Evolutionary conservation across 2,329 filamentous ascomycete genomes (phyloP).

Genomic region (Alternaria dauci): DNA sequence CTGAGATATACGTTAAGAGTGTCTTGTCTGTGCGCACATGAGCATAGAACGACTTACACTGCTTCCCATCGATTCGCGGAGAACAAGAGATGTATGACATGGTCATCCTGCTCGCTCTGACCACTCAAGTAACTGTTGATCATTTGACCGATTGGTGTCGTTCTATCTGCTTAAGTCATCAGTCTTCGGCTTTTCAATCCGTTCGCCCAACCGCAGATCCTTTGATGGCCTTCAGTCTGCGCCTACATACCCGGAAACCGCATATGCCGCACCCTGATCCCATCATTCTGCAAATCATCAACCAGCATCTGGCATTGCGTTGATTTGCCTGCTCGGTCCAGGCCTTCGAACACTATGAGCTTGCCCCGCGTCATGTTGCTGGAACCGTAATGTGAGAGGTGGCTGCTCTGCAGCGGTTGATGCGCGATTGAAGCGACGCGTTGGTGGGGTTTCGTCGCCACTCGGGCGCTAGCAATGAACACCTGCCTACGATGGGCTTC

Average conservation of each 20-base stretch:
- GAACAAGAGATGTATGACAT: constrained; percentile 89
- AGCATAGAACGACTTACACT: constrained; percentile 33
- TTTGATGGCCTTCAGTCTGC: background rate
- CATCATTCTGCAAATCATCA: constrained; percentile 60
- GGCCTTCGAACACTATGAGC: constrained; percentile 84
- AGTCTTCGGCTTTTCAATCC: background rate
- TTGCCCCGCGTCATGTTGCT: constrained; percentile 66
- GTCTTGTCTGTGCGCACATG: background rate
- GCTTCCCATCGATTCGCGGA: constrained; percentile 90
- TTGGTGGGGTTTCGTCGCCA: constrained; percentile 8
- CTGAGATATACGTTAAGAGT: background rate
- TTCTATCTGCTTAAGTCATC: constrained; percentile 68
- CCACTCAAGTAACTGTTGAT: constrained; percentile 84
- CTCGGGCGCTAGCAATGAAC: background rate
- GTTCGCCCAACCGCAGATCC: background rate
- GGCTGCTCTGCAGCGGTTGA: background rate
- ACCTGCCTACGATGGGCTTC: background rate
- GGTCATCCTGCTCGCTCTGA: constrained; percentile 78
- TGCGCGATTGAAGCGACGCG: constrained; percentile 4
- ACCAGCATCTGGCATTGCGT: constrained; percentile 81
- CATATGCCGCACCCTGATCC: constrained; percentile 64
- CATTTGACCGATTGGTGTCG: constrained; percentile 84
- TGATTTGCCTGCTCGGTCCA: constrained; percentile 91
- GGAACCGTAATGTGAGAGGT: background rate
- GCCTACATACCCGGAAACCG: constrained; percentile 69